Base-by-base conservation (phyloP, 805 yeast species). In the Lipomyces chichibuensis region DNA sequence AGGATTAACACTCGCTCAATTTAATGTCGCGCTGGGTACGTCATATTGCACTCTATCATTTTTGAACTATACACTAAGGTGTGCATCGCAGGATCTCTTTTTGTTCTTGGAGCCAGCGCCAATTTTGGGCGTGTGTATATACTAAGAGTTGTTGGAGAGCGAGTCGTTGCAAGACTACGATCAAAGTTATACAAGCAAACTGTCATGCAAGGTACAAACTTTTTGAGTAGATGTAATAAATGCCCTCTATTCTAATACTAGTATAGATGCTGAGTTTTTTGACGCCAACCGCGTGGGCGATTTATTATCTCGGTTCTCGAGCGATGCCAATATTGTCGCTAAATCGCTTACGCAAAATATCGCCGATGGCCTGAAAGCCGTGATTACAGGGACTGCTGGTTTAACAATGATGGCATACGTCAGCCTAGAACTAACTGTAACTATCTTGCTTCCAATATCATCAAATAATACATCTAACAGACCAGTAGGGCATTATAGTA, bases 281-380 rank as follows among this genome's bases (percentile, higher is more conserved):
- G 98, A 94, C 75, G 86, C 87, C 39, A 92, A 95, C 66, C 85
- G 92, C 70, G 92, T 92, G 11, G 98, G 98, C 52, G 98, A 94
- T 76, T 81, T 94, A 73, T 91, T 94, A 56, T 91, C 97, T 6
- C 82, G 98, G 68, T 80, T 94, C 59, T 89, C 95, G 6, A 88
- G 91, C 57, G 98, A 94, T 76, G 90, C 97, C 0, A 91, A 92
- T 33, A 87, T 94, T 56, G 96, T 94, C 20, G 86, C 97, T 6
- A 86, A 88, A 74, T 87, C 97, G 0, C 85, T 94, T 23, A 91
- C 97, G 46, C 94, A 90, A 72, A 93, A 94, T 76, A 83, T 94
- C 32, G 88, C 95, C 64, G 98, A 94, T 76, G 98, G 98, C 14
- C 83, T 92, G 46, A 80, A 97, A 66, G 88, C 98, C 0, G 76